Conservation (phyloP, 1,284 basidiomycete species). For the Ganoderma lingzhi region DNA sequence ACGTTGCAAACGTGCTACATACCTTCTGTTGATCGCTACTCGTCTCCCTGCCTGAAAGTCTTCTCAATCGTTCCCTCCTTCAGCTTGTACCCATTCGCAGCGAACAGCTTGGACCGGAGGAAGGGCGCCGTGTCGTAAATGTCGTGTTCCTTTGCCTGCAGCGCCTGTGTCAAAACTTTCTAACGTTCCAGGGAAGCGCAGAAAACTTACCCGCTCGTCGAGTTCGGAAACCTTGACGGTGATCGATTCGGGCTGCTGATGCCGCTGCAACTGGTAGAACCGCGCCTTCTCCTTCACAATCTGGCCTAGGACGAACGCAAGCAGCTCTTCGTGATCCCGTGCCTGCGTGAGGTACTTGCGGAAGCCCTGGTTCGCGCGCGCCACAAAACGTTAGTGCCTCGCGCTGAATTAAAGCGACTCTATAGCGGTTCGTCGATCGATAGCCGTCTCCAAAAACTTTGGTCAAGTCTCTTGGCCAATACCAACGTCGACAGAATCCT, state of each 20-base stretch:
- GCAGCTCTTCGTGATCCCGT: constrained; percentile 94
- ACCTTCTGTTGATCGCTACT: constrained; percentile 19
- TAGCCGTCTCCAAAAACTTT: no score
- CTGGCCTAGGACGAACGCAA: constrained; percentile 94
- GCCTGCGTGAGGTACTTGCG: constrained; percentile 97
- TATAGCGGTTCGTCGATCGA: no score
- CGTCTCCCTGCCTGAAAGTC: constrained; percentile 52
- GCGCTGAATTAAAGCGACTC: not conserved
- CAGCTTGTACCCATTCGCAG: constrained; percentile 89
- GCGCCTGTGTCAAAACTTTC: not conserved
- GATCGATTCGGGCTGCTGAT: constrained; percentile 80
- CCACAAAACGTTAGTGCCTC: constrained; percentile 17
- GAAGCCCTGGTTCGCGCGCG: constrained; percentile 73
- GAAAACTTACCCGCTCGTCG: constrained; percentile 76
- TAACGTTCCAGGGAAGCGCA: constrained; percentile 4
- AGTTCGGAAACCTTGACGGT: constrained; percentile 81
- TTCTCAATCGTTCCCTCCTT: constrained; percentile 75
- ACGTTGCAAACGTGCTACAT: not conserved
- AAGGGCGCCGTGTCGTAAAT: constrained; percentile 93
- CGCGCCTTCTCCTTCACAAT: constrained; percentile 96
- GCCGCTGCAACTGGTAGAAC: constrained; percentile 78
- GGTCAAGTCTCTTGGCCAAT: no score
- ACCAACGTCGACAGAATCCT: no score
- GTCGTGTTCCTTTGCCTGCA: constrained; percentile 91
- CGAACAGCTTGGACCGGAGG: constrained; percentile 85